Base-by-base conservation (phyloP, 768 basidiomycete species). In the Sistotremastrum niveocremeum region DNA sequence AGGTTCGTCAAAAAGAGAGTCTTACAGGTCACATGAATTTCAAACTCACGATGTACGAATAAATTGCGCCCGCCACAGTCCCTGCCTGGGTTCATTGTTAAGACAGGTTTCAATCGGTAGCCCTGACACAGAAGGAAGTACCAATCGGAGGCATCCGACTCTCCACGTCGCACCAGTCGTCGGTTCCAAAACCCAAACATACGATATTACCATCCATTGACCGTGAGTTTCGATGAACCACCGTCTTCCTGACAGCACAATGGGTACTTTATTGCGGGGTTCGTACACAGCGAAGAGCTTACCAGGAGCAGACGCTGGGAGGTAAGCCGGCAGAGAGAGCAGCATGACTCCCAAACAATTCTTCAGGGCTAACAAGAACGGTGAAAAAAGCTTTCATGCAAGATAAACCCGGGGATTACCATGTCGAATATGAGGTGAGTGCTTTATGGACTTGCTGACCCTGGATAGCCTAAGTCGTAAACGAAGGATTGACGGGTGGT, bases 101-200 rank as follows among this genome's bases (percentile, higher is more conserved):
- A 31, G 4, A 10, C 2, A 49, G 32, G 30, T 44, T 44, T n/a
- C 39, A 12, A 31, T 8, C 9, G 8, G 6, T 11, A 12, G 12
- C 7, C 39, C 7, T 12, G 6, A n/a, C 3, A 10, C 39, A 12
- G 11, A 32, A n/a, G n/a, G 4, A 30, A 48, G 53, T 42, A 69
- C 72, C 33, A 71, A 51, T 46, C 71, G 66, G 32, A 72, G 56
- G 49, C 68, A 70, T 5, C 65, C 66, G 4, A 68, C 62, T 38
- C 71, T 58, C 65, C 69, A 72, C 5, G 71, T 73, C 37, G 72
- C 71, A n/a, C 71, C 72, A 1, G 68, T 70, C 48, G 69, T 74
- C 6, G 70, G 71, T 52, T 72, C 70, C 33, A 73, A 57, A 4
- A 74, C 70, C 70, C 70, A 73, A 1, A 73, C 57, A 53, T 70